Base-by-base conservation (phyloP, 2,329 filamentous ascomycete genomes). In the Sclerotinia sclerotiorum region DNA sequence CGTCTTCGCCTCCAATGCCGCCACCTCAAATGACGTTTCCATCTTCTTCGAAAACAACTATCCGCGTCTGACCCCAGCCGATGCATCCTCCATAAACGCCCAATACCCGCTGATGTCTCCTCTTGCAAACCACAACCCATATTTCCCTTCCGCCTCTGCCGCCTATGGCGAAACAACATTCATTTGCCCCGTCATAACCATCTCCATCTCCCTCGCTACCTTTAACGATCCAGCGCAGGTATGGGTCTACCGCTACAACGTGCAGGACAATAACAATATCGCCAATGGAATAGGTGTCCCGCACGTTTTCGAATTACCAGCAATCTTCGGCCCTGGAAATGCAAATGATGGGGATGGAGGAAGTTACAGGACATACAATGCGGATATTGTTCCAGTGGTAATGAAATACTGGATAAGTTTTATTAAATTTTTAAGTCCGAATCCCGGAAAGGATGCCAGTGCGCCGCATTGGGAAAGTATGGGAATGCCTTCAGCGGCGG, bases 211-310 rank as follows among this genome's bases (percentile, higher is more conserved):
- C 0, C 72, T 75, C 62, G 75, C 78, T 15, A 64, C 56, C 1
- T 74, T 74, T 27, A 68, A 70, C 5, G 73, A 80, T 64, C 78
- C 78, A 21, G 72, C 81, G 56, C 44, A 77, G 48, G 76, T 78
- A 1, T 84, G 82, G 80, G 80, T 81, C 56, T 84, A 84, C 70
- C 78, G 81, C 0, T 84, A 81, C 78, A 82, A 84, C 56, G 81
- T 84, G 2, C 79, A 77, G 17, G 75, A 78, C 17, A 76, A 78
- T 0, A 73, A 76, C 2, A 77, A 80, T 56, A 76, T 81, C 1
- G 77, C 76, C 1, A 62, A 67, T 0, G 79, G 78, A 0, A 69
- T 78, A 35, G 80, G 80, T 1, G 79, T 80, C 2, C 77, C 78
- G 1, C 80, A 81, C 70, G 76, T 77, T 1, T 77, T 72, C 60